Evolutionary conservation across 176 grass and related monocot genomes (phyloP), one percentile per base, ranked within the genome.

Genomic region (Raddia distichophylla): DNA sequence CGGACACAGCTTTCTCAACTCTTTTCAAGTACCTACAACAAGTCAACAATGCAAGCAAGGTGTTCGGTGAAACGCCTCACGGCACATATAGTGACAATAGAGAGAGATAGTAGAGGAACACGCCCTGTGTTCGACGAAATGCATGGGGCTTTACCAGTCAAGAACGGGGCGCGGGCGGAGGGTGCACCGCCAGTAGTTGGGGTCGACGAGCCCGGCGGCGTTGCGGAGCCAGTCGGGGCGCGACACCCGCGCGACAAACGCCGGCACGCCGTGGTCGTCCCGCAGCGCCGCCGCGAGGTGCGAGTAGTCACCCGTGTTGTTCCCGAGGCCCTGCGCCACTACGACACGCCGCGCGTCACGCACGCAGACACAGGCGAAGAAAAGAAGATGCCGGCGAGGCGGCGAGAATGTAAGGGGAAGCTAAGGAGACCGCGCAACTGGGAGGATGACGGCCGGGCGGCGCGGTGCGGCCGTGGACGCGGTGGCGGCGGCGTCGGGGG

Each of bases 171-270:
- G 89, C 14, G 95, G 92, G 19, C 85, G 86, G 76, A 95, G 92
- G 16, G 86, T 93, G 46, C 92, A 89, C 35, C 73, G 86, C 95
- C 95, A 98, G 88, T 98, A 98, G 67, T 89, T 84, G 35, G 84
- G 65, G 79, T 93, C 89, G 69, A 84, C 50, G 57, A 98, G 82
- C 2, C 95, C 95, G 1, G 90, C 71, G 32, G 95, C 95, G 78
- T 98, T 98, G 74, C 95, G 90, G 62, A 98, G 74, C 95, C 95
- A 95, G 83, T 91, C 92, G 37, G 84, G 45, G 67, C 95, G 86
- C 7, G 95, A 77, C 22, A 98, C 95, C 84, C 81, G 61, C 18
- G 95, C 86, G 18, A 95, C 95, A 74, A 91, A 88, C 32, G 92
- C 79, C 10, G 92, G 88, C 35, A 98, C 66, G 69, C 91, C 84